A percentile compares a stretch with the other conserved stretches of the same genome.
These are phyloP conservation scores for Calocera viscosa DNA, from an alignment of 768 basidiomycete genomes.

Conservation along the genomic window DNA sequence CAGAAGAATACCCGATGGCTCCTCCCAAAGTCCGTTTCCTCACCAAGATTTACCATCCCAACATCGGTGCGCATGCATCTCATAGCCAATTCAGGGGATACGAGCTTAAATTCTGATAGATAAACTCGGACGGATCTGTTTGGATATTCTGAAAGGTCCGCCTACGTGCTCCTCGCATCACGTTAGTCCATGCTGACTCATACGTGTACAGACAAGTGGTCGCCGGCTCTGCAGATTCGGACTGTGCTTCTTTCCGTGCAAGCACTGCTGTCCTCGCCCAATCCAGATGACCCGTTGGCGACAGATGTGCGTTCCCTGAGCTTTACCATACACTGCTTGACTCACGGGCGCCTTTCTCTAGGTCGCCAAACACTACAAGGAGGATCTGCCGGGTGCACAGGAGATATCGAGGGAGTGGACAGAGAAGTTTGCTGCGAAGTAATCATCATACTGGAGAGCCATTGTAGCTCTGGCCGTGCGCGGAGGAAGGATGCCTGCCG, in stretches of 20 bases:
- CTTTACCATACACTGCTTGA: not conserved
- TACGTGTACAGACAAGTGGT: slow-evolving; percentile 81
- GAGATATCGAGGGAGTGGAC: slow-evolving; percentile 94
- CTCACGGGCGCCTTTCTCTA: slow-evolving; percentile 13
- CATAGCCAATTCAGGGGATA: not conserved
- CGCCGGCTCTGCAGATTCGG: slow-evolving; percentile 94
- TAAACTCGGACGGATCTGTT: slow-evolving; percentile 94
- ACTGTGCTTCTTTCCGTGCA: slow-evolving; percentile 95
- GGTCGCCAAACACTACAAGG: slow-evolving; percentile 93
- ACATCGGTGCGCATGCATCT: slow-evolving; percentile 67
- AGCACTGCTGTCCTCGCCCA: slow-evolving; percentile 89
- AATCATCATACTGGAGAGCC: not conserved
- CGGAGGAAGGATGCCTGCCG: not conserved
- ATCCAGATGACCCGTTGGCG: slow-evolving; percentile 90
- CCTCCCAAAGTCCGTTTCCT: slow-evolving; percentile 96
- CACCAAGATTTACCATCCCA: slow-evolving; percentile 98
- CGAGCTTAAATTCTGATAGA: slow-evolving; percentile 37
- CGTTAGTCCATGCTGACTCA: not conserved
- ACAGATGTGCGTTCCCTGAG: slow-evolving; percentile 47
- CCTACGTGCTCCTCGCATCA: not conserved
- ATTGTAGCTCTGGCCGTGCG: not conserved
- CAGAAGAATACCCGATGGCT: slow-evolving; percentile 99
- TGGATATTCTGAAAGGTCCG: slow-evolving; percentile 93
- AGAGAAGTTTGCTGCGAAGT: slow-evolving; percentile 53
- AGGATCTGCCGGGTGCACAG: slow-evolving; percentile 88